Conservation (phyloP, 768 basidiomycete species). For the Mycena rosella region DNA sequence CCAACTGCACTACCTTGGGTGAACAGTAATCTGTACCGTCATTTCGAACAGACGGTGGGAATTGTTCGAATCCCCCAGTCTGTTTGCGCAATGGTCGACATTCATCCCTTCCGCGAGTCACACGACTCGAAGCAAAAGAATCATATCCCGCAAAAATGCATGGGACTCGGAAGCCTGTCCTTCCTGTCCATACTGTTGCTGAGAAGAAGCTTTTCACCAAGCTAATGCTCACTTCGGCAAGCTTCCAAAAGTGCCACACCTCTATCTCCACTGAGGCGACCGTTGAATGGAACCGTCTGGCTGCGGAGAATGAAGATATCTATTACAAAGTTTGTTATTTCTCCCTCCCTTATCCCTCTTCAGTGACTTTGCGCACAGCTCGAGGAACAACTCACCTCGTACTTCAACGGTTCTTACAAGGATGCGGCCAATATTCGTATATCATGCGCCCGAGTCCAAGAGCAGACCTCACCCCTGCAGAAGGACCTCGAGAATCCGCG, state of each 20-base stretch:
- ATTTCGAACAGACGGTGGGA: slow-evolving; percentile 14
- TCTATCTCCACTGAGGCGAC: neutral
- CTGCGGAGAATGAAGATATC: neutral
- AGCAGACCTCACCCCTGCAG: no score
- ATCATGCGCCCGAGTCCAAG: neutral
- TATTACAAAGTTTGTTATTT: neutral
- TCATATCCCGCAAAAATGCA: neutral
- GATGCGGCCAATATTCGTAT: neutral
- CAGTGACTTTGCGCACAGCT: neutral
- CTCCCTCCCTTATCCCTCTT: neutral
- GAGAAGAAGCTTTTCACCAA: slow-evolving; percentile 9
- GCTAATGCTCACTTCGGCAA: neutral
- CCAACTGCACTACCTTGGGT: slow-evolving; percentile 20
- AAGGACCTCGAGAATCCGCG: no score
- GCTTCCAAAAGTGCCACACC: neutral
- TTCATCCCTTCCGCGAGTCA: neutral
- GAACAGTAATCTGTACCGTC: slow-evolving; percentile 26
- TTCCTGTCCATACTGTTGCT: slow-evolving; percentile 7
- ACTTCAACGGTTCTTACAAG: slow-evolving; percentile 6
- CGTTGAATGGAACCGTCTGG: neutral
- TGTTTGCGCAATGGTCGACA: neutral
- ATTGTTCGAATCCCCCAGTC: slow-evolving; percentile 17
- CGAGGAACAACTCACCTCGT: neutral
- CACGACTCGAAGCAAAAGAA: neutral
- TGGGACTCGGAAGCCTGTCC: slow-evolving; percentile 15